A percentile compares a stretch with the other conserved stretches of the same genome.
Evolutionary conservation across 1,284 basidiomycete genomes (phyloP).

Genomic region (Ceratobasidium sp.): DNA sequence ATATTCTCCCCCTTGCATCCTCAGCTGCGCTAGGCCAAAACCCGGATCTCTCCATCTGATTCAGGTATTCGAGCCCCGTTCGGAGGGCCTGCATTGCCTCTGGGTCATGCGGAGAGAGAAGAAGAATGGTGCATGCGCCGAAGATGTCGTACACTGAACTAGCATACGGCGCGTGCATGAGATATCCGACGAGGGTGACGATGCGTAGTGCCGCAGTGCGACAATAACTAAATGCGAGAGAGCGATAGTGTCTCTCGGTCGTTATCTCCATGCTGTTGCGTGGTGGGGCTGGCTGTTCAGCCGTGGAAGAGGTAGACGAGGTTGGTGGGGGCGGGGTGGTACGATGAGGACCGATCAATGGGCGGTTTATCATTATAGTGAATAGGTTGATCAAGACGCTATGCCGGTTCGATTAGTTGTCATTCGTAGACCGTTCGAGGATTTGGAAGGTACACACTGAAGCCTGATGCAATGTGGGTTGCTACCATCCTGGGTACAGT

Average conservation of each 20-base stretch:
- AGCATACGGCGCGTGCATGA: slow-evolving; percentile 33
- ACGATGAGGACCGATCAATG: slow-evolving; percentile 11
- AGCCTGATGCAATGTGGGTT: slow-evolving; percentile 14
- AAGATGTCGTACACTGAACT: slow-evolving; percentile 30
- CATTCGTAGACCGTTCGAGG: background rate
- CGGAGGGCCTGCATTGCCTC: slow-evolving; percentile 30
- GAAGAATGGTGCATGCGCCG: slow-evolving; percentile 27
- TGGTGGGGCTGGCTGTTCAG: too few relatives aligned
- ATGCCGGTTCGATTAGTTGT: too few relatives aligned
- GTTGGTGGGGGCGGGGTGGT: background rate
- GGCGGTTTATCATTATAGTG: slow-evolving; percentile 32
- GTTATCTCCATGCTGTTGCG: too few relatives aligned
- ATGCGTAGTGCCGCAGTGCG: slow-evolving; percentile 32
- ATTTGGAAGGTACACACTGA: background rate
- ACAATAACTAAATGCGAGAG: slow-evolving; percentile 33
- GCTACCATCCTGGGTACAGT: background rate
- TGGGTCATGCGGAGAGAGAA: slow-evolving; percentile 21
- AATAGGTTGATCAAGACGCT: slow-evolving; percentile 36
- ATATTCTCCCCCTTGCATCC: slow-evolving; percentile 20
- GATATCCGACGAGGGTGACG: slow-evolving; percentile 9
- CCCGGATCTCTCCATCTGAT: slow-evolving; percentile 1
- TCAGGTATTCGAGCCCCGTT: slow-evolving; percentile 9
- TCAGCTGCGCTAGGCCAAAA: slow-evolving; percentile 28
- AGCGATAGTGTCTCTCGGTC: slow-evolving; percentile 9
- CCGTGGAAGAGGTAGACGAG: background rate